Conservation (phyloP, 2,329 filamentous ascomycete species). For the Harringtonia aguacate region DNA sequence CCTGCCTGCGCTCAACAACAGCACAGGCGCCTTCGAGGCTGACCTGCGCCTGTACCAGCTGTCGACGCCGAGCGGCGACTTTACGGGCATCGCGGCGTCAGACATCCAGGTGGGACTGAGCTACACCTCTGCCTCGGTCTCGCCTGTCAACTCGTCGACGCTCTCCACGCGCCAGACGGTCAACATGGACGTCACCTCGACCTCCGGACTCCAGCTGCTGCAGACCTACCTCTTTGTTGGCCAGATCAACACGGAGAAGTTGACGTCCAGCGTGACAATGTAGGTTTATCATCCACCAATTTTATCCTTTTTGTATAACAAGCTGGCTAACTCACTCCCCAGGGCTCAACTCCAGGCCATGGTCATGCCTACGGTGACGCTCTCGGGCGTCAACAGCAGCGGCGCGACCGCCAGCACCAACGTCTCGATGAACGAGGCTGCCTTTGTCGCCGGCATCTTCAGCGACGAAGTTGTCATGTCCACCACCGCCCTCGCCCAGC, state of each 20-base stretch:
- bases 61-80: conserved; percentile 43
- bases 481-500: conserved; percentile 33
- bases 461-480: conserved; percentile 45
- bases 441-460: conserved; percentile 63
- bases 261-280: conserved; percentile 48
- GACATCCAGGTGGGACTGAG: conserved; percentile 44
- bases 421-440: conserved; percentile 58
- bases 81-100: conserved; percentile 37
- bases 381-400: conserved; percentile 43
- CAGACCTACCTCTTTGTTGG: conserved; percentile 61
- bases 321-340: neutral
- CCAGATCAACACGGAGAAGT: conserved; percentile 48
- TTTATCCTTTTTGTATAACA: neutral
- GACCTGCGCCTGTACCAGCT: conserved; percentile 67
- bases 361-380: conserved; percentile 57
- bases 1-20: conserved; percentile 56
- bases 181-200: conserved; percentile 7
- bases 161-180: conserved; percentile 13
- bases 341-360: conserved; percentile 50
- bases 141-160: conserved; percentile 23
- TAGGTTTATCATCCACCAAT: conserved; percentile 28
- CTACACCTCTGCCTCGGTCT: conserved; percentile 44
- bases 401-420: conserved; percentile 48
- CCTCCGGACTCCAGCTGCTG: conserved; percentile 29
- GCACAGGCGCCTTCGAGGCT: conserved; percentile 61